Conservation (phyloP, 2,329 filamentous ascomycete species). For the Tolypocladium guangdongense region DNA sequence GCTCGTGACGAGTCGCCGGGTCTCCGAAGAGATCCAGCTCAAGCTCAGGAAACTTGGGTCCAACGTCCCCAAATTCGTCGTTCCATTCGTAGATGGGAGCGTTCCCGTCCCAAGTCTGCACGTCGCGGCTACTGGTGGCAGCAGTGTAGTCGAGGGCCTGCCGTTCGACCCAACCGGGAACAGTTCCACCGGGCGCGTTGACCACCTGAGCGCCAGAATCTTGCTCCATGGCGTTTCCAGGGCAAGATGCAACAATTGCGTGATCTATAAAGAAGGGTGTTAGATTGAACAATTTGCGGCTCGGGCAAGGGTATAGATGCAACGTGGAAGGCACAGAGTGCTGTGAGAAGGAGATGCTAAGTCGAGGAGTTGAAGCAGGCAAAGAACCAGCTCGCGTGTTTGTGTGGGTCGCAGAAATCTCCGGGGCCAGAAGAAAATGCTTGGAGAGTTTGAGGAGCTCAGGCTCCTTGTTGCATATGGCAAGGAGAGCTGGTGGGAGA, state of each 20-base stretch:
- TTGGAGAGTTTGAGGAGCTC: not conserved
- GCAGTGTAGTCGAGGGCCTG: constrained; percentile 37
- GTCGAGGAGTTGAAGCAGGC: not conserved
- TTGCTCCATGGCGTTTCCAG: constrained; percentile 5
- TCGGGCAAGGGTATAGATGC: not conserved
- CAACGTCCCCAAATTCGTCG: constrained; percentile 79
- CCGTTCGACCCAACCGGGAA: constrained; percentile 33
- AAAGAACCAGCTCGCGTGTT: not conserved
- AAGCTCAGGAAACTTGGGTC: constrained; percentile 56
- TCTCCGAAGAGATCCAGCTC: constrained; percentile 66
- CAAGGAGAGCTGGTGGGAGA: not conserved
- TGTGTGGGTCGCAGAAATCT: not conserved
- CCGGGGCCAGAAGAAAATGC: not conserved
- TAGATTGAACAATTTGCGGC: not conserved
- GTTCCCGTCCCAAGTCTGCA: constrained; percentile 35
- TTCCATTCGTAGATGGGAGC: constrained; percentile 72
- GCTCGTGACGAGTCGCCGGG: constrained; percentile 34
- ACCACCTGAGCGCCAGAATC: not conserved
- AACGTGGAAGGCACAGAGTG: not conserved
- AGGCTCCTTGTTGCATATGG: not conserved
- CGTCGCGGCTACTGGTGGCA: constrained; percentile 5
- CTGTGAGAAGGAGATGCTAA: not conserved
- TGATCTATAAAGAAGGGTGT: not conserved
- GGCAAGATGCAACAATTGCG: not conserved
- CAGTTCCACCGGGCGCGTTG: constrained; percentile 15